Evolutionary conservation across 164 flowering plant genomes (phyloP).

Genomic region (Umbilicus rupestris): DNA sequence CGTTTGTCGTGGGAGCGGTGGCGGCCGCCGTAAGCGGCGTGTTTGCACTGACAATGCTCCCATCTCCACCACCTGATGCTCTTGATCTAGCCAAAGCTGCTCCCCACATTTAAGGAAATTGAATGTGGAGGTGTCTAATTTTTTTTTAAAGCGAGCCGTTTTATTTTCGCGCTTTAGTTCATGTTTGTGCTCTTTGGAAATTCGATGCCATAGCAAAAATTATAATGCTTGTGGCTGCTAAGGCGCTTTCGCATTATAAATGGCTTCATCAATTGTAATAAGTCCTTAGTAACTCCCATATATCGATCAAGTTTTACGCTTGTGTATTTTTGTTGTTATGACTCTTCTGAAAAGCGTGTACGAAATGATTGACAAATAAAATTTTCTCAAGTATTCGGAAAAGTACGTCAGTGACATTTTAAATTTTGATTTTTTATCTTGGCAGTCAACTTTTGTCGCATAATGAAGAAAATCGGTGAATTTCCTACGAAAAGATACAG

Average conservation of each 20-base stretch:
- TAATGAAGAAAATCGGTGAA: too few species aligned
- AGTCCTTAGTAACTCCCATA: background rate
- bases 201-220: constrained; percentile 1
- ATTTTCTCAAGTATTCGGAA: too few species aligned
- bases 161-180: background rate
- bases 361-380: too few species aligned
- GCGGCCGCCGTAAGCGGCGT: constrained; percentile 8
- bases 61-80: constrained; percentile 11
- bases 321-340: too few species aligned
- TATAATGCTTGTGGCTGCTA: background rate
- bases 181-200: background rate
- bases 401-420: too few species aligned
- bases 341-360: too few species aligned
- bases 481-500: too few species aligned
- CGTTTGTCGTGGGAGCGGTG: constrained; percentile 8
- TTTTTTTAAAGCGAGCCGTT: background rate
- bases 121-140: background rate
- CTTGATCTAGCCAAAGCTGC: background rate
- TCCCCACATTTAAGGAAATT: background rate
- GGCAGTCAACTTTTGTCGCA: too few species aligned
- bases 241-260: background rate
- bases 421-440: too few species aligned
- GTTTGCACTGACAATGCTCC: constrained; percentile 12
- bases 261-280: constrained; percentile 4
- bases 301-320: background rate